Percentiles rank a stretch among this genome's conserved stretches.
Conservation (phyloP, 2,329 filamentous ascomycete species). For the Parafenestella ontariensis region DNA sequence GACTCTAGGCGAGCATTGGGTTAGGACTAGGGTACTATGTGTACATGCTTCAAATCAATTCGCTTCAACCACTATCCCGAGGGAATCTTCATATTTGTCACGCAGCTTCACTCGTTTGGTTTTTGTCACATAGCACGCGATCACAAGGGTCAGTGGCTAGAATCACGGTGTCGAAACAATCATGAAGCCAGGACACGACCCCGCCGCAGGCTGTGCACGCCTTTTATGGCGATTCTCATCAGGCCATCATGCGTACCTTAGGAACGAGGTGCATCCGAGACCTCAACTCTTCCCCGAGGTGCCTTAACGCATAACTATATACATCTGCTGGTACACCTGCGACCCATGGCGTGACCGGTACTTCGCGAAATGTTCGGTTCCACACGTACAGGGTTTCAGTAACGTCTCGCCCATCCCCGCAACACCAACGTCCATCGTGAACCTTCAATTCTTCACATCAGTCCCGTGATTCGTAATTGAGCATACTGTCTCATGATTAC, state of each 20-base stretch:
- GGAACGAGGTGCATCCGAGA: slow-evolving; percentile 19
- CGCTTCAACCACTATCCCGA: background rate
- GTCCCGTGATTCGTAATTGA: background rate
- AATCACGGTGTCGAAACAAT: background rate
- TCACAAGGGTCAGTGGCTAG: background rate
- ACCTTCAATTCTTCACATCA: slow-evolving; percentile 1
- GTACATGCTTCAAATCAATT: slow-evolving; percentile 21
- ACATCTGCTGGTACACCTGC: slow-evolving; percentile 4
- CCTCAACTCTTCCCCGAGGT: background rate
- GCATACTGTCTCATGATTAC: slow-evolving; percentile 1
- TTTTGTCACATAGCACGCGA: background rate
- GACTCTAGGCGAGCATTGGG: slow-evolving; percentile 9
- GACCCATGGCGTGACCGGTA: slow-evolving; percentile 12
- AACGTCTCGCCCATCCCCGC: slow-evolving; percentile 19
- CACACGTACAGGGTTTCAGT: slow-evolving; percentile 26
- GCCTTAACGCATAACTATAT: slow-evolving; percentile 22
- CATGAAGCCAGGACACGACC: background rate
- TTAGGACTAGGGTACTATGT: slow-evolving; percentile 10
- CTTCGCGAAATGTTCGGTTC: slow-evolving; percentile 17
- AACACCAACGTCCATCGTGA: slow-evolving; percentile 15
- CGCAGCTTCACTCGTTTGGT: too few species aligned
- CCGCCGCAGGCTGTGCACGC: background rate
- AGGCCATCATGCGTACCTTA: slow-evolving; percentile 13
- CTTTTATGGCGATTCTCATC: slow-evolving; percentile 1
- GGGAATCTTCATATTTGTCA: too few species aligned